Evolutionary conservation across 805 yeast species (phyloP), one percentile per base, ranked within the genome.

Genomic region (Lachancea fermentati): DNA sequence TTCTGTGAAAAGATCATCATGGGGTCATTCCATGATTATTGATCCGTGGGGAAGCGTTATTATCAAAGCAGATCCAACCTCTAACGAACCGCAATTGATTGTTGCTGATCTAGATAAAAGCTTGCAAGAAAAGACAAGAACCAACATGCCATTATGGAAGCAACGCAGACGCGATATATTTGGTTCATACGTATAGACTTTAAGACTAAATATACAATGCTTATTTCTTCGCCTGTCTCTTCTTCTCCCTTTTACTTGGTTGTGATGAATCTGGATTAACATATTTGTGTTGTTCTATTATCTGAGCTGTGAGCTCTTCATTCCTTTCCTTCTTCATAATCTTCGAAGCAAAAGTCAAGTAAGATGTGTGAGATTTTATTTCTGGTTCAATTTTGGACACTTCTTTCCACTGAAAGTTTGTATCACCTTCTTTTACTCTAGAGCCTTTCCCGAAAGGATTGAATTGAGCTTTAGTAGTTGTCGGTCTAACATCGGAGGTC

Each of bases 391-490:
- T 69, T 58, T 79, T 81, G 13, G 95, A 78, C n/a, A 89, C 93
- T 50, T 85, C 73, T 42, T 71, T 67, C 99, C 99, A 93, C 19
- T 76, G 65, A 58, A 69, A 93, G 2, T 72, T 73, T 4, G 69
- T 75, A 55, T 91, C 97, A 40, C 99, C 98, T 65, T 91, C 97
- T 51, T 72, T 75, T 30, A 93, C 74, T 49, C 96, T 75, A 47
- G 72, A 65, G 11, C 97, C 97, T 57, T 79, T 83, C 2, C 98
- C 97, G 68, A 93, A 93, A 4, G 97, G 97, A 59, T 91, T 89
- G 62, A 71, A 89, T 16, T 85, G 84, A 41, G 67, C 66, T 60
- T 57, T 66, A 40, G 66, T 72, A 4, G 66, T 60, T 15, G 47
- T 42, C 8, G 60, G 59, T 36, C 59, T 51, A 37, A 50, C 56